phyloP scores from a whole-genome alignment of 2,329 filamentous ascomycete genomes.

The Aureobasidium namibiae region DNA sequence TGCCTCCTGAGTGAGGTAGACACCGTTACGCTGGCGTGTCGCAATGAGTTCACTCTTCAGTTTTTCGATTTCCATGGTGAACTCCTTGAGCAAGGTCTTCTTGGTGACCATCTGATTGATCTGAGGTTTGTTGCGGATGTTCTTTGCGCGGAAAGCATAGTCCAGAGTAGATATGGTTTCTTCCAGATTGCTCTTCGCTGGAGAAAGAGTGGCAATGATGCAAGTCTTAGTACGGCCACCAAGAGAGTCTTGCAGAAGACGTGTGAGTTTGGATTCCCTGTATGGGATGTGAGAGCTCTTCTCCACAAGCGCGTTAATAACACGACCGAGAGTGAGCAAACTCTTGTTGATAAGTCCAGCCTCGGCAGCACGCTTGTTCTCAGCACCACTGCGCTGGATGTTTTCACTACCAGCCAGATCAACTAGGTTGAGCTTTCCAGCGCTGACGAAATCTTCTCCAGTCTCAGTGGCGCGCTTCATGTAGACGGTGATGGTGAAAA shows the following conservation, averaged over 20 bases:
- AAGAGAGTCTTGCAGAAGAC: conserved; percentile 89
- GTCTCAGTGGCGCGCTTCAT: conserved; percentile 73
- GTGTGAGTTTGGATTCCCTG: conserved; percentile 91
- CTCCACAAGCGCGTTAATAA: conserved; percentile 96
- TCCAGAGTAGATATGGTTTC: conserved; percentile 97
- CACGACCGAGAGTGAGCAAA: conserved; percentile 83
- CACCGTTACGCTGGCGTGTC: conserved; percentile 86
- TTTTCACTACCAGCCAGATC: conserved; percentile 97
- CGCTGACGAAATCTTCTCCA: conserved; percentile 82
- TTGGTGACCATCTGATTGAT: conserved; percentile 88
- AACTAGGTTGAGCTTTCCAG: conserved; percentile 91
- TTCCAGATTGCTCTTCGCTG: conserved; percentile 88
- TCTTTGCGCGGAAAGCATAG: conserved; percentile 96
- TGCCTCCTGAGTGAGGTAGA: conserved; percentile 80
- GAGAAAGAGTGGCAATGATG: conserved; percentile 94
- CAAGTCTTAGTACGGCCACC: conserved; percentile 95
- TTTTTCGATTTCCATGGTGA: conserved; percentile 86
- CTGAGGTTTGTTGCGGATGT: conserved; percentile 96
- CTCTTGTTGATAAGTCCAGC: conserved; percentile 98
- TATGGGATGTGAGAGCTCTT: conserved; percentile 82
- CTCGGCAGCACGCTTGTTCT: conserved; percentile 94
- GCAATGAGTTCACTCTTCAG: conserved; percentile 89
- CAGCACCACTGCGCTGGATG: conserved; percentile 90
- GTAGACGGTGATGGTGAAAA: conserved; percentile 92
- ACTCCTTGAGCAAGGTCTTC: conserved; percentile 83